Percentiles rank a stretch among this genome's conserved stretches.
phyloP scores from a whole-genome alignment of 2,329 filamentous ascomycete species.

The Parascedosporium putredinis region DNA sequence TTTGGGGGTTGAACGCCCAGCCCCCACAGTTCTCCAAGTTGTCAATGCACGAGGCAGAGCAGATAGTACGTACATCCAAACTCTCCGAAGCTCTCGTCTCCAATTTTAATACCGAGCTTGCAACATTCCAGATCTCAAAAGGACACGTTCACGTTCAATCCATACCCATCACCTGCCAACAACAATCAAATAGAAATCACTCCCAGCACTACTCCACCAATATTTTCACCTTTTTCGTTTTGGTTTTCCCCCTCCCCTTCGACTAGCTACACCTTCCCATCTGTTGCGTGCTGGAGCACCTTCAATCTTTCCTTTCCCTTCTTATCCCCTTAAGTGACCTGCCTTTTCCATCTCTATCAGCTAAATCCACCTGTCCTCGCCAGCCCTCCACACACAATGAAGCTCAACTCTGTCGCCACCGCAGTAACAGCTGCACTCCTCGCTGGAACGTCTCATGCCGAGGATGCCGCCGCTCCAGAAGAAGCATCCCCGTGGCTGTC shows the following conservation, averaged over 20 bases:
- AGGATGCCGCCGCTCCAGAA: conserved; percentile 45
- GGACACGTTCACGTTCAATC: conserved; percentile 8
- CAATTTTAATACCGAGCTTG: conserved; percentile 8
- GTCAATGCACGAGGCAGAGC: conserved; percentile 2
- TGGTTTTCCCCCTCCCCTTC: not conserved
- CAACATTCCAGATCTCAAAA: conserved; percentile 2
- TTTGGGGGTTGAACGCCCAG: not conserved
- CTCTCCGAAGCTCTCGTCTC: not conserved
- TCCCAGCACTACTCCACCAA: not conserved
- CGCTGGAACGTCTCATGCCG: conserved; percentile 30
- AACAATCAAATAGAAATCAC: conserved; percentile 4
- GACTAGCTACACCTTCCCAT: not conserved
- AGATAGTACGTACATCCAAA: too few relatives aligned
- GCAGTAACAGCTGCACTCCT: conserved; percentile 63
- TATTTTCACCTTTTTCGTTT: not conserved
- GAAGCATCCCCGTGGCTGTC: conserved; percentile 51
- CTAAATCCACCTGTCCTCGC: not conserved
- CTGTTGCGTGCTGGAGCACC: conserved; percentile 1
- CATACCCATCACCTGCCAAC: not conserved
- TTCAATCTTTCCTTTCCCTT: not conserved
- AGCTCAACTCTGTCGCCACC: conserved; percentile 70
- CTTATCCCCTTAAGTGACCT: not conserved
- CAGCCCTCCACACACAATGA: too few relatives aligned
- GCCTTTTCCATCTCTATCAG: not conserved
- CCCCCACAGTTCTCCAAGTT: not conserved